phyloP scores from a whole-genome alignment of 352 stramenopile species.

The Pythium graminicola region DNA sequence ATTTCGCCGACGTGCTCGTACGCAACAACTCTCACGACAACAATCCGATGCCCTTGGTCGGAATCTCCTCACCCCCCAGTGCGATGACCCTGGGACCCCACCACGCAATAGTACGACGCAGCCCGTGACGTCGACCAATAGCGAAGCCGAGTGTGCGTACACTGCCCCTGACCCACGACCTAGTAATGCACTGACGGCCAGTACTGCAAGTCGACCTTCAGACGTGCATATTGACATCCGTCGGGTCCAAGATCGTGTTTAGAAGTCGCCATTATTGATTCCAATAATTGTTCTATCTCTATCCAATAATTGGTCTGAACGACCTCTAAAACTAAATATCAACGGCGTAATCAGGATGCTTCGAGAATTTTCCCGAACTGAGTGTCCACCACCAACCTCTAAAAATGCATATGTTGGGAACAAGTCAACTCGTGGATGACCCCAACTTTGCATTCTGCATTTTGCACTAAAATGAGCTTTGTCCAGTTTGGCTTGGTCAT shows the following conservation, averaged over 20 bases:
- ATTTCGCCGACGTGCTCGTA: slow-evolving; percentile 36
- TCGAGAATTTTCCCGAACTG: slow-evolving; percentile 24
- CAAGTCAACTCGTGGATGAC: too few relatives aligned
- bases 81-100: slow-evolving; percentile 17
- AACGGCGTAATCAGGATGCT: too few relatives aligned
- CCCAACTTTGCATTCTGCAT: too few relatives aligned
- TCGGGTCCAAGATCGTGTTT: neutral
- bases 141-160: neutral
- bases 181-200: slow-evolving; percentile 8
- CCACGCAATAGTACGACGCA: neutral
- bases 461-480: too few relatives aligned
- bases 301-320: too few relatives aligned
- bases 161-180: neutral
- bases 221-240: slow-evolving; percentile 18
- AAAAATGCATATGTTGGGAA: too few relatives aligned
- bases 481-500: slow-evolving; percentile 40
- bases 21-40: slow-evolving; percentile 31
- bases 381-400: too few relatives aligned
- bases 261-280: too few relatives aligned
- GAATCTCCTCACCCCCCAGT: slow-evolving; percentile 36
- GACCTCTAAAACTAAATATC: neutral
- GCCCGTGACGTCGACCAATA: neutral
- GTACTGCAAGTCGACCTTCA: slow-evolving; percentile 13
- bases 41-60: slow-evolving; percentile 35
- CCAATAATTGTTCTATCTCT: too few relatives aligned